These are phyloP conservation scores for Ogataea wickerhamii DNA, from an alignment of 805 yeast species.

Conservation along the genomic window DNA sequence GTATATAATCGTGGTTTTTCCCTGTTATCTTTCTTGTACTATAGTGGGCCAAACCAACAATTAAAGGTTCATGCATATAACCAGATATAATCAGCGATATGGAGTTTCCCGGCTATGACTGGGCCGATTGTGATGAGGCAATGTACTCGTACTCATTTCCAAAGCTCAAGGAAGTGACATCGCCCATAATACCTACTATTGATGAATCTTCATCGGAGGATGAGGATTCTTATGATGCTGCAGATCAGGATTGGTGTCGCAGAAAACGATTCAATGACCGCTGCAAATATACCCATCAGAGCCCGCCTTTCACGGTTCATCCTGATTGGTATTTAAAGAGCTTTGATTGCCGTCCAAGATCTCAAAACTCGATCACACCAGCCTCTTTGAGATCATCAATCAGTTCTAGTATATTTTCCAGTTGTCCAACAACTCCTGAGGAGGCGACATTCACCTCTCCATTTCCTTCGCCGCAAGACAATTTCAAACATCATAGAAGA, in stretches of 20 bases:
- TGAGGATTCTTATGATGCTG: conserved; percentile 1
- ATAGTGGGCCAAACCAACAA: too few species aligned
- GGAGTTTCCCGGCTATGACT: conserved; percentile 6
- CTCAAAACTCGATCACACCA: background rate
- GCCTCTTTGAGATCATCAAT: background rate
- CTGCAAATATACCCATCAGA: background rate
- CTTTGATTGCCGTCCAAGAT: background rate
- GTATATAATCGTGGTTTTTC: too few species aligned
- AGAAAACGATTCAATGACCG: background rate
- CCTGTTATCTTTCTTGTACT: too few species aligned
- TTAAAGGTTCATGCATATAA: too few species aligned
- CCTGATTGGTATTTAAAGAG: background rate
- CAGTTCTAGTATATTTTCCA: background rate
- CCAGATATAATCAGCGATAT: background rate
- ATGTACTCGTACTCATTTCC: conserved; percentile 12
- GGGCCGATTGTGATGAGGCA: conserved; percentile 11
- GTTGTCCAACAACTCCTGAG: background rate
- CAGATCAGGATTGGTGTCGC: background rate
- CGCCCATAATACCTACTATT: conserved; percentile 14
- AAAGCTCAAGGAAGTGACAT: conserved; percentile 3
- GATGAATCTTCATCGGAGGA: conserved; percentile 10
- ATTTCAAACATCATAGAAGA: conserved; percentile 12
- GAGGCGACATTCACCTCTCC: conserved; percentile 1
- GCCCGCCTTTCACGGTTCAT: background rate
- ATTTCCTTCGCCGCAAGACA: background rate